Percentiles rank a stretch among this genome's conserved stretches.
Conservation (phyloP, 176 grass and related monocot genomes). For the Pharus latifolius region DNA sequence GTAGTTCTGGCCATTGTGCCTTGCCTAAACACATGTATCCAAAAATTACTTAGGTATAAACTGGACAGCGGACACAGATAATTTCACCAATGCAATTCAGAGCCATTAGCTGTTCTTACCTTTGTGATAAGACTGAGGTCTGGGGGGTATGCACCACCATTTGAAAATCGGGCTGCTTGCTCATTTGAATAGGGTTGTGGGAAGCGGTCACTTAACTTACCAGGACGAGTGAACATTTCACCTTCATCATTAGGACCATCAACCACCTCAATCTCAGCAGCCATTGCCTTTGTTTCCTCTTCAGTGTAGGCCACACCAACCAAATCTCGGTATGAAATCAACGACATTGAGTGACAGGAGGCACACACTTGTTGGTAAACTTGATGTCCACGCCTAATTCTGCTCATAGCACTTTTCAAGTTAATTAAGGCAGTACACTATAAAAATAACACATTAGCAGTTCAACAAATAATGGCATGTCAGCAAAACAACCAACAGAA, state of each 20-base stretch:
- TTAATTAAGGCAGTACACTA: neutral
- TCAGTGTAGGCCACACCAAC: slow-evolving; percentile 97
- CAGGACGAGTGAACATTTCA: slow-evolving; percentile 79
- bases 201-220: slow-evolving; percentile 90
- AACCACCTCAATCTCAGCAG: slow-evolving; percentile 94
- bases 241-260: slow-evolving; percentile 98
- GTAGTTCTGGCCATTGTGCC: slow-evolving; percentile 94
- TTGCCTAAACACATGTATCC: slow-evolving; percentile 37
- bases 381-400: slow-evolving; percentile 92
- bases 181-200: slow-evolving; percentile 91
- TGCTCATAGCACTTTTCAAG: slow-evolving; percentile 18
- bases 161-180: slow-evolving; percentile 92
- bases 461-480: neutral
- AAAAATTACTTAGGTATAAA: neutral
- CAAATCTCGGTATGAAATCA: slow-evolving; percentile 90
- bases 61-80: neutral
- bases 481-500: neutral
- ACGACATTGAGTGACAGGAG: slow-evolving; percentile 94
- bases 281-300: slow-evolving; percentile 96
- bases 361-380: slow-evolving; percentile 98
- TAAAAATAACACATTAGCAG: neutral
- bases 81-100: neutral
- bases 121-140: slow-evolving; percentile 96
- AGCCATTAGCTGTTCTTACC: slow-evolving; percentile 23
- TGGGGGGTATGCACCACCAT: slow-evolving; percentile 93